These are phyloP conservation scores for Brachypodium distachyon DNA, from an alignment of 202 grass and related monocot genomes.

Conservation along the genomic window DNA sequence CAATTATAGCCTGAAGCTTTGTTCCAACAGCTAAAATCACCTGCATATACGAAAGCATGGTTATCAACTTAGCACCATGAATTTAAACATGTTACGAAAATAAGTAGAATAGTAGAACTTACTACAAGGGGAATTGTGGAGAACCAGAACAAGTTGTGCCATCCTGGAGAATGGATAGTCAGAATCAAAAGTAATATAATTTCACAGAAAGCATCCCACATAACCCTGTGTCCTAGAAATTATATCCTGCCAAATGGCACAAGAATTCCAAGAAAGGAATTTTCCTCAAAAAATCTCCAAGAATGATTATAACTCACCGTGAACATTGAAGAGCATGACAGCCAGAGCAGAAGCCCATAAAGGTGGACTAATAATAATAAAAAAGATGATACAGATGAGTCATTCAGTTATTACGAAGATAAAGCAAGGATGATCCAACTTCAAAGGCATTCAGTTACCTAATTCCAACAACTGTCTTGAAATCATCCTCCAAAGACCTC, in stretches of 20 bases:
- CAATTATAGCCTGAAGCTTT: conserved; percentile 93
- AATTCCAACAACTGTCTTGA: conserved; percentile 83
- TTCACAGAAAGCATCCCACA: background rate
- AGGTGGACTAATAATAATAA: conserved; percentile 48
- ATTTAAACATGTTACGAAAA: background rate
- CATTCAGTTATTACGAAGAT: conserved; percentile 12
- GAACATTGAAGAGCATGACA: conserved; percentile 85
- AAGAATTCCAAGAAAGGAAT: background rate
- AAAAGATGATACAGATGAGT: conserved; percentile 15
- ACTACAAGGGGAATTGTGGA: conserved; percentile 72
- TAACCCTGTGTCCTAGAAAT: background rate
- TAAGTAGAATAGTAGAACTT: conserved; percentile 22
- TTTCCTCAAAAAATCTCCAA: no score
- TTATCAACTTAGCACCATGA: background rate
- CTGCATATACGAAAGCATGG: conserved; percentile 23
- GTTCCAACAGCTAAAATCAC: conserved; percentile 81
- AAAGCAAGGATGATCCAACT: conserved; percentile 3
- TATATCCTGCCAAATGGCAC: background rate
- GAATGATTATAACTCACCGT: conserved; percentile 52
- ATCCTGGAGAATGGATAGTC: conserved; percentile 49
- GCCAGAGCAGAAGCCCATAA: conserved; percentile 80
- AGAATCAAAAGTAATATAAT: conserved; percentile 11
- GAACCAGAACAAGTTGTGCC: conserved; percentile 76
- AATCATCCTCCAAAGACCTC: conserved; percentile 86
- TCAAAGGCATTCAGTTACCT: conserved; percentile 33